Evolutionary conservation across 306 rosid species (phyloP), one percentile per base, ranked within the genome.

Genomic region (Benincasa hispida): DNA sequence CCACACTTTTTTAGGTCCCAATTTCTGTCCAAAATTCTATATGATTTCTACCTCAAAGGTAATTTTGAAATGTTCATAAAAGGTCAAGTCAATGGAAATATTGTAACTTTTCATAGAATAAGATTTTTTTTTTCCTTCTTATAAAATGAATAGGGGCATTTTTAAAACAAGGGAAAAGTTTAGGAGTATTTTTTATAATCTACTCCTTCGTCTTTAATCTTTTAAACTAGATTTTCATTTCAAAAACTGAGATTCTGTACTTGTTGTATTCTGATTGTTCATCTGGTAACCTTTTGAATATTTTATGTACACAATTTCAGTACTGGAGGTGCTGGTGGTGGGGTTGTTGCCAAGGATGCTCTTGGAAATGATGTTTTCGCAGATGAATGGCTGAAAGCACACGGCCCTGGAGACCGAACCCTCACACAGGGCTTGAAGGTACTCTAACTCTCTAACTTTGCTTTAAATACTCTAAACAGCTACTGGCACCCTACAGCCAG

Each of bases 341-440:
- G 98, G 74, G 72, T 77, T 15, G 34, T 92, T 19, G 98, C 98
- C 21, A 95, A 95, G 87, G 97, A 95, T 79, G 99, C 99, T 48
- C 0, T 88, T 62, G 99, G 99, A 79, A 95, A 95, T 58, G 98
- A 95, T 82, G 90, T 92, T 3, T 2, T 90, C 47, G 99, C 90
- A 3, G 70, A 78, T 24, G 83, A 90, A 54, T 92, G 99, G 99
- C 91, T 92, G 15, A 92, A 95, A 85, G 80, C 76, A 12, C 97
- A 95, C 69, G 92, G 96, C 73, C 97, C 97, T 4, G 98, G 97
- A 5, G 99, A 92, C 81, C 81, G 86, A 39, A 95, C 99, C 19
- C 99, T 95, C 45, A 86, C 99, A 59, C 97, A 95, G 84, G 97
- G 99, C 55, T 80, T 95, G 85, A 95, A 84, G 98, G 99, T 87